phyloP scores from a whole-genome alignment of 495 filamentous ascomycete genomes.

The Penicillium canariense region DNA sequence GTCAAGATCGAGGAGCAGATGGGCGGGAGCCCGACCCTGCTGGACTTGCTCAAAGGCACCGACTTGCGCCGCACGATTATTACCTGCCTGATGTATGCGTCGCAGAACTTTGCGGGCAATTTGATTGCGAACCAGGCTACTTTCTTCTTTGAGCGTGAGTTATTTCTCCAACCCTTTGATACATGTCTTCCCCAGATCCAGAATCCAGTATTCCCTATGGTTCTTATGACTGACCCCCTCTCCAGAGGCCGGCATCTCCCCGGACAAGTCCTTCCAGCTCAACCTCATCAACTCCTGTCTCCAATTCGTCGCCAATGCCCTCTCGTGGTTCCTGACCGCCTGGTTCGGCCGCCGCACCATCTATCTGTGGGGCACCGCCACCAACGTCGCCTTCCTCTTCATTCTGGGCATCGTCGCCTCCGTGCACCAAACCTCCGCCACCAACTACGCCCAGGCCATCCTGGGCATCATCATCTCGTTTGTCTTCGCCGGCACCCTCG shows the following conservation, averaged over 20 bases:
- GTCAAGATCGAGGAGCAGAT: conserved; percentile 63
- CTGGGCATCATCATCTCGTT: conserved; percentile 53
- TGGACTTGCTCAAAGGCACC: conserved; percentile 66
- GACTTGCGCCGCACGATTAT: conserved; percentile 67
- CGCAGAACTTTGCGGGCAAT: conserved; percentile 38
- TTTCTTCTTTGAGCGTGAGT: conserved; percentile 30
- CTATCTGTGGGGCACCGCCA: conserved; percentile 42
- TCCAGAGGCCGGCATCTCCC: conserved; percentile 27
- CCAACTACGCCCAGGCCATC: conserved; percentile 47
- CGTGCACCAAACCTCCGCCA: conserved; percentile 27
- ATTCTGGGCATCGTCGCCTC: conserved; percentile 48
- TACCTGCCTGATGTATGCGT: conserved; percentile 54
- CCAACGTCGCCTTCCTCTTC: conserved; percentile 31
- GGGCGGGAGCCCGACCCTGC: conserved; percentile 53
- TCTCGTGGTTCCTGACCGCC: conserved; percentile 26
- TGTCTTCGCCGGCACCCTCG: conserved; percentile 42
- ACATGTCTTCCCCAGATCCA: not conserved
- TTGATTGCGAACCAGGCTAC: conserved; percentile 29
- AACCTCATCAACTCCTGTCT: conserved; percentile 40
- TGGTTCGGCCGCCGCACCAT: conserved; percentile 47
- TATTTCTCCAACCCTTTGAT: not conserved
- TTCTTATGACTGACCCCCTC: conserved; percentile 7
- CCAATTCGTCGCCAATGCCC: conserved; percentile 31
- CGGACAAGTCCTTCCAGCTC: conserved; percentile 30
- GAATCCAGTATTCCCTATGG: not conserved